phyloP scores from a whole-genome alignment of 208 protist genomes.

The Crithidia bombi region DNA sequence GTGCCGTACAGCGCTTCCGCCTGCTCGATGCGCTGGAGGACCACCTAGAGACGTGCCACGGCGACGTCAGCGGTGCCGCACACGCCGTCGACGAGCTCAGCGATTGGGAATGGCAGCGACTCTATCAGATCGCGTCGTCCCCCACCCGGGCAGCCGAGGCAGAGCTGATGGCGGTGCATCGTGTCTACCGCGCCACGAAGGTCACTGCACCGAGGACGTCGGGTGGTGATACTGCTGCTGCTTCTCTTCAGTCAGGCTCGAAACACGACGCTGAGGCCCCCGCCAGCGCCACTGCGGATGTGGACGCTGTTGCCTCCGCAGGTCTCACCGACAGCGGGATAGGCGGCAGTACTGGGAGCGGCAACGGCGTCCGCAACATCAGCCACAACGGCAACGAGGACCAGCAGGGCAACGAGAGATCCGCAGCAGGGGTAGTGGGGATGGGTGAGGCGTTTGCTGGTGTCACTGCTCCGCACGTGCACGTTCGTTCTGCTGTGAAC shows the following conservation, averaged over 20 bases:
- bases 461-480: conserved; percentile 41
- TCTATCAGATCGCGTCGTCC: conserved; percentile 35
- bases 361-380: not conserved
- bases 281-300: too few species aligned
- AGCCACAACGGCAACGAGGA: not conserved
- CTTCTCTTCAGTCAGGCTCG: too few species aligned
- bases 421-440: not conserved
- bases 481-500: conserved; percentile 66
- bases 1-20: conserved; percentile 41
- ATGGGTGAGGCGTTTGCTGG: not conserved
- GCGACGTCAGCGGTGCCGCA: not conserved
- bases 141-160: conserved; percentile 5
- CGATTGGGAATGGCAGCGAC: conserved; percentile 36
- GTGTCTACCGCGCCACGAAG: conserved; percentile 8
- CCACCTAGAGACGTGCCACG: conserved; percentile 59
- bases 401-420: conserved; percentile 9
- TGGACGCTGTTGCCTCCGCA: too few species aligned
- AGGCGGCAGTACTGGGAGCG: not conserved
- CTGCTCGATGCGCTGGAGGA: conserved; percentile 66
- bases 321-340: not conserved
- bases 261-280: too few species aligned
- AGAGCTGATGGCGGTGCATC: conserved; percentile 16
- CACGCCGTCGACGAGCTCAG: conserved; percentile 21
- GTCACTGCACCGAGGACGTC: not conserved
- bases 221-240: not conserved